phyloP scores from a whole-genome alignment of 1,284 basidiomycete genomes.

The Trametes pubescens region DNA sequence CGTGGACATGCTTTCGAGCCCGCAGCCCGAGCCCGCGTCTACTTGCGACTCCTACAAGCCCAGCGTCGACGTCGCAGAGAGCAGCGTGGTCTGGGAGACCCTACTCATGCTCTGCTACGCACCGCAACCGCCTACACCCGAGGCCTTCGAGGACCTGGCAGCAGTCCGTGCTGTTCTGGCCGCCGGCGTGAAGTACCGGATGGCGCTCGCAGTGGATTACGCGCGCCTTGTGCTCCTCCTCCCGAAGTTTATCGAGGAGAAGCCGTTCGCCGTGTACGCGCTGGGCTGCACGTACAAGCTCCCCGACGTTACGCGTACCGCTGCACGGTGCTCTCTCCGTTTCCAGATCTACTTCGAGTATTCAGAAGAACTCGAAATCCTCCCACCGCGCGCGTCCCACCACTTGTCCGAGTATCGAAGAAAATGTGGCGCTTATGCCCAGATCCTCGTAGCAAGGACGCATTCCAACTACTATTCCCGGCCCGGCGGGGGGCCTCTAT shows the following conservation, averaged over 20 bases:
- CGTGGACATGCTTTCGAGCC: constrained; percentile 25
- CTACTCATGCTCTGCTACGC: constrained; percentile 17
- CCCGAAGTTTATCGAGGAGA: background rate
- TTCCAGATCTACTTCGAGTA: background rate
- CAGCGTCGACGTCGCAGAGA: constrained; percentile 11
- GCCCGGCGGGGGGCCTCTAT: too few relatives aligned
- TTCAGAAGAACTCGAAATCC: background rate
- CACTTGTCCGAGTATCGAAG: constrained; percentile 12
- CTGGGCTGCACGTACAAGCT: constrained; percentile 12
- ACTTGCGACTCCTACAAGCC: background rate
- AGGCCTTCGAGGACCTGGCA: constrained; percentile 28
- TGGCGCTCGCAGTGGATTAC: background rate
- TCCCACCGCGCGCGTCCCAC: constrained; percentile 9
- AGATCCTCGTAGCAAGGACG: background rate
- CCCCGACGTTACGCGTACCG: constrained; percentile 11
- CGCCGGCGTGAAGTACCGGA: constrained; percentile 12
- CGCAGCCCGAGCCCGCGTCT: background rate
- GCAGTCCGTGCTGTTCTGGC: constrained; percentile 6
- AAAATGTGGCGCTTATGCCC: background rate
- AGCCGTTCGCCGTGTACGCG: constrained; percentile 11
- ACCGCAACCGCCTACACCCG: constrained; percentile 9
- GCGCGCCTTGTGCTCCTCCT: constrained; percentile 26
- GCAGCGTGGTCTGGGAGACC: constrained; percentile 13
- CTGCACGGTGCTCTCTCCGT: constrained; percentile 7
- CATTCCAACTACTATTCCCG: too few relatives aligned